phyloP scores from a whole-genome alignment of 2,329 filamentous ascomycete genomes.

The Trichoderma sp. region DNA sequence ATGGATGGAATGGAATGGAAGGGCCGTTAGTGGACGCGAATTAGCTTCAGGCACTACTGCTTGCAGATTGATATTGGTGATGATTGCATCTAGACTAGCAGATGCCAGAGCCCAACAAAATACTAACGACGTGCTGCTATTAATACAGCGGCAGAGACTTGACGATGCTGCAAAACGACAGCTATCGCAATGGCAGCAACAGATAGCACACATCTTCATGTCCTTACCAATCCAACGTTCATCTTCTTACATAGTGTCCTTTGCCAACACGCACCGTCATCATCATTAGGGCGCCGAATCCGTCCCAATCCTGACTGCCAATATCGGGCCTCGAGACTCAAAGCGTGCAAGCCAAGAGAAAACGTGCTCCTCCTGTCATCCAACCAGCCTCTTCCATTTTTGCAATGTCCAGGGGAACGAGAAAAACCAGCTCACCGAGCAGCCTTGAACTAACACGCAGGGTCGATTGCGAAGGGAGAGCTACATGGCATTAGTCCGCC shows the following conservation, averaged over 20 bases:
- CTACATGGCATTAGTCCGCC: neutral
- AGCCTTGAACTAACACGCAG: neutral
- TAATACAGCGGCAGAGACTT: neutral
- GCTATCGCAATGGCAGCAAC: neutral
- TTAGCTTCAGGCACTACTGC: neutral
- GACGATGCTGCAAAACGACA: neutral
- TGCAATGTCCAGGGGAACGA: neutral
- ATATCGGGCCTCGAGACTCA: neutral
- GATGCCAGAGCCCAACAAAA: neutral
- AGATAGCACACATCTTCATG: neutral
- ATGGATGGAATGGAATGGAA: neutral
- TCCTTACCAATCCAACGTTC: neutral
- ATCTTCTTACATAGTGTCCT: neutral
- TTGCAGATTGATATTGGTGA: neutral
- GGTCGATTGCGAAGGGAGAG: neutral
- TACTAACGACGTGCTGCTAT: neutral
- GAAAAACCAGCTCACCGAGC: slow-evolving; percentile 9
- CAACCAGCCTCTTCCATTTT: neutral
- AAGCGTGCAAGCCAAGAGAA: neutral
- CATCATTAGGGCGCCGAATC: neutral
- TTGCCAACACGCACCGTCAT: neutral
- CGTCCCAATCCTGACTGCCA: neutral
- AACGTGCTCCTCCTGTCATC: neutral
- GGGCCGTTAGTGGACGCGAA: too few relatives aligned
- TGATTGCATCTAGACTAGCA: neutral